phyloP scores from a whole-genome alignment of 495 filamentous ascomycete genomes.

The Penicillium pulvis region DNA sequence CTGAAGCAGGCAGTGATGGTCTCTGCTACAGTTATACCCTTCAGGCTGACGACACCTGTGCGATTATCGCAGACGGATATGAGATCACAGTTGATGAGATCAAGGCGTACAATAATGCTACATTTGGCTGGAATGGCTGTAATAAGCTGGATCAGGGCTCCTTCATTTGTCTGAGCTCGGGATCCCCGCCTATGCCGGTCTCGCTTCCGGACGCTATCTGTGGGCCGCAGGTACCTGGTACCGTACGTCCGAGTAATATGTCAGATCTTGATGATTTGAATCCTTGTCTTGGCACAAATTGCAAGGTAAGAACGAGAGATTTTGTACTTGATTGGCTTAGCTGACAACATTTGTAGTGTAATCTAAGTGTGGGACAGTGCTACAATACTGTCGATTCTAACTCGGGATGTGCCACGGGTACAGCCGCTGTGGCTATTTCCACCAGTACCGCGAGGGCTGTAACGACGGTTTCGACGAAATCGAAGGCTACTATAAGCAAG shows the following conservation, averaged over 20 bases:
- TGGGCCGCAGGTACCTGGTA: conserved; percentile 8
- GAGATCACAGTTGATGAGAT: not conserved
- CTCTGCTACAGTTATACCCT: conserved; percentile 1
- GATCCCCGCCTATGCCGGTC: conserved; percentile 2
- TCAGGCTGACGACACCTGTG: not conserved
- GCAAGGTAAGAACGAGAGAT: not conserved
- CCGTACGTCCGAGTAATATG: not conserved
- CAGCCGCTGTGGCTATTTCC: not conserved
- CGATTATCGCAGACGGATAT: not conserved
- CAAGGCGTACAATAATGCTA: not conserved
- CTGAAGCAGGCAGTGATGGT: not conserved
- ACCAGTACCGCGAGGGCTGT: not conserved
- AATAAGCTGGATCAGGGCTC: not conserved
- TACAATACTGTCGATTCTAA: not conserved
- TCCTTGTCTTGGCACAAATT: not conserved
- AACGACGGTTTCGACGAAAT: not conserved
- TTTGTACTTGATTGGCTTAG: not conserved
- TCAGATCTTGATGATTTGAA: not conserved
- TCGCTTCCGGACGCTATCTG: conserved; percentile 1
- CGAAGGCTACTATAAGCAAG: not conserved
- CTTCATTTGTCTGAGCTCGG: conserved; percentile 12
- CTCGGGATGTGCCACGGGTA: not conserved
- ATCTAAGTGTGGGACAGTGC: not conserved
- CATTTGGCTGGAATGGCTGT: conserved; percentile 3
- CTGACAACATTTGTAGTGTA: not conserved